Base-by-base conservation (phyloP, 352 stramenopile species). In the Ochromonadaceae sp. region DNA sequence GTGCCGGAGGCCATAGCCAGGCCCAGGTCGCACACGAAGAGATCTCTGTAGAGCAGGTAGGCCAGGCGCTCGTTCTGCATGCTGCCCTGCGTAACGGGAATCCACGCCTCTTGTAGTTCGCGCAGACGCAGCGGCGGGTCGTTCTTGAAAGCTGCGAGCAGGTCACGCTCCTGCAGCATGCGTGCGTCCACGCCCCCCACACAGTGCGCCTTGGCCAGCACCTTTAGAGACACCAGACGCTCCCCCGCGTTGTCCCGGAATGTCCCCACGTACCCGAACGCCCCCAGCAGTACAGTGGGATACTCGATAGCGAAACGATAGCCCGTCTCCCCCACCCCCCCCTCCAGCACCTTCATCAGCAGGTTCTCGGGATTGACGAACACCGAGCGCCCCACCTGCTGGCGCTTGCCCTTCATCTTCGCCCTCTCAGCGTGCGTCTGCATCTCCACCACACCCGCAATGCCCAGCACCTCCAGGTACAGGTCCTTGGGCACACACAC, bases 1-100 rank as follows among this genome's bases (percentile, higher is more conserved):
- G 35, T 42, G 5, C 66, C 30, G 15, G 47, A 58, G 14, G n/a
- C 12, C 39, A 71, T 71, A 32, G 62, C 67, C 3, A 41, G 14
- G n/a, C 38, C 36, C 46, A 66, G 66, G 40, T 71, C 65, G 34
- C 55, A 65, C 9, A 70, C 55, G 43, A 72, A 53, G 25, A 35
- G 20, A 22, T 66, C 60, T 26, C 41, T 10, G 22, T 46, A 46
- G 20, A 70, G n/a, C 76, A 93, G 88, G 71, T 91, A 93, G 25
- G 90, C 72, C 66, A 84, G 84, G 70, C 88, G 81, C 41, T 74
- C 52, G 49, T 91, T 83, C 40, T 79, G 66, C 66, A 86, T 90
- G 10, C 84, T 93, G 59, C 86, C 80, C 57, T 82, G 70, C 35
- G 93, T 76, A 65, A 84, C 84, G 46, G 91, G 77, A 17, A 47